Conservation (phyloP, 257 asterid genomes). For the Solanum bulbocastanum region DNA sequence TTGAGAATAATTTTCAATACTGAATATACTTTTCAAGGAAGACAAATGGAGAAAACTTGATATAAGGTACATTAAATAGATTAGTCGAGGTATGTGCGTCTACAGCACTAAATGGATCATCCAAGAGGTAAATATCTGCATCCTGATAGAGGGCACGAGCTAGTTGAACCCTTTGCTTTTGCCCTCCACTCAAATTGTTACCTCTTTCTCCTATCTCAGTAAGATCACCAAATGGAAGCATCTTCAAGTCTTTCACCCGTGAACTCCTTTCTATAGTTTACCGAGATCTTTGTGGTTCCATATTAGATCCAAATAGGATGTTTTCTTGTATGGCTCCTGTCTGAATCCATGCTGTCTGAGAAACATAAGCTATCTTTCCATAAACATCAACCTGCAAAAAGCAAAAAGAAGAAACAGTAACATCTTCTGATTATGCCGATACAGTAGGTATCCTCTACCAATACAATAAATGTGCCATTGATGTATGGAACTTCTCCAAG, state of each 20-base stretch:
- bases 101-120: slow-evolving; percentile 93
- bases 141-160: slow-evolving; percentile 89
- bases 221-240: slow-evolving; percentile 80
- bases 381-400: slow-evolving; percentile 45
- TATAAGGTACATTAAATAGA: slow-evolving; percentile 45
- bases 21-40: neutral
- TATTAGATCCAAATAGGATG: slow-evolving; percentile 62
- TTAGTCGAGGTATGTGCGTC: slow-evolving; percentile 89
- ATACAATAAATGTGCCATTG: slow-evolving; percentile 24
- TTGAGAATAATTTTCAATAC: neutral
- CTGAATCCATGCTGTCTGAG: slow-evolving; percentile 97
- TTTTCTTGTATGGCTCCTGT: slow-evolving; percentile 79
- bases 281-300: slow-evolving; percentile 50
- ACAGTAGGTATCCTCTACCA: neutral
- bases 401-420: neutral
- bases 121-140: slow-evolving; percentile 81
- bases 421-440: neutral
- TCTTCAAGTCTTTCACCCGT: slow-evolving; percentile 69
- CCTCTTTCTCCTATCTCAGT: slow-evolving; percentile 97
- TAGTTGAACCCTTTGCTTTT: slow-evolving; percentile 49
- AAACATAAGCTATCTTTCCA: slow-evolving; percentile 79
- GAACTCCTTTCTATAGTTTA: slow-evolving; percentile 68
- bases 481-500: slow-evolving; percentile 79
- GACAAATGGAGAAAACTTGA: no score
- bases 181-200: slow-evolving; percentile 91